Percentiles rank a stretch among this genome's conserved stretches.
Conservation (phyloP, 768 basidiomycete species). For the Mycena chlorophos region DNA sequence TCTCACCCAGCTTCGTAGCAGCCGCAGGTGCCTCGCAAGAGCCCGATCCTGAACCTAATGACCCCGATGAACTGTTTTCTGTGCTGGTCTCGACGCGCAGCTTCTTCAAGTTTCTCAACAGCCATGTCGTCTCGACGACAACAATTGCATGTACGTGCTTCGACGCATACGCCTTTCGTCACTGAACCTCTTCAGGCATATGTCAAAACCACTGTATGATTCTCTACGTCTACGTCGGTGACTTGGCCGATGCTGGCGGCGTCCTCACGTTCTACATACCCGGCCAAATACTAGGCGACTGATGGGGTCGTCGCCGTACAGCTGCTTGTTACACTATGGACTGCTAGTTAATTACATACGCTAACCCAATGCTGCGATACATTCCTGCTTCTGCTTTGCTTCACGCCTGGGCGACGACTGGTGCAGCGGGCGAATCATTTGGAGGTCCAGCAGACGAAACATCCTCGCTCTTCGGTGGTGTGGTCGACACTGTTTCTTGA, state of each 20-base stretch:
- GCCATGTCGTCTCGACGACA: constrained; percentile 77
- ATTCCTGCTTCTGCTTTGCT: too few relatives aligned
- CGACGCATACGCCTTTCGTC: not conserved
- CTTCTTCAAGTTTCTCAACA: constrained; percentile 79
- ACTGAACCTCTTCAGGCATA: constrained; percentile 51
- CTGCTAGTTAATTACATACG: too few relatives aligned
- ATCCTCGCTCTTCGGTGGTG: too few relatives aligned
- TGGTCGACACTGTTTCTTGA: too few relatives aligned
- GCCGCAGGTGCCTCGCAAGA: constrained; percentile 36
- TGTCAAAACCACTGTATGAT: constrained; percentile 84
- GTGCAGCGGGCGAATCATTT: too few relatives aligned
- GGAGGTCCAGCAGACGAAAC: too few relatives aligned
- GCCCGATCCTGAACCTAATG: constrained; percentile 39
- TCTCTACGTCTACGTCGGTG: constrained; percentile 86
- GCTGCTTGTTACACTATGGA: too few relatives aligned
- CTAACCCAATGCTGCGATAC: too few relatives aligned
- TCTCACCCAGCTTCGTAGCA: constrained; percentile 1
- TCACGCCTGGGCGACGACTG: too few relatives aligned
- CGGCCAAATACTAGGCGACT: constrained; percentile 30
- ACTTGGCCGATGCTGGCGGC: constrained; percentile 74
- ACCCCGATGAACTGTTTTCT: constrained; percentile 59
- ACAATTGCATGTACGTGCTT: constrained; percentile 76
- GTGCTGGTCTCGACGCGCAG: constrained; percentile 72
- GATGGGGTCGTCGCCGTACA: too few relatives aligned
- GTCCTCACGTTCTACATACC: constrained; percentile 90